Evolutionary conservation across 352 stramenopile genomes (phyloP).

Genomic region (Pythium graminicola): DNA sequence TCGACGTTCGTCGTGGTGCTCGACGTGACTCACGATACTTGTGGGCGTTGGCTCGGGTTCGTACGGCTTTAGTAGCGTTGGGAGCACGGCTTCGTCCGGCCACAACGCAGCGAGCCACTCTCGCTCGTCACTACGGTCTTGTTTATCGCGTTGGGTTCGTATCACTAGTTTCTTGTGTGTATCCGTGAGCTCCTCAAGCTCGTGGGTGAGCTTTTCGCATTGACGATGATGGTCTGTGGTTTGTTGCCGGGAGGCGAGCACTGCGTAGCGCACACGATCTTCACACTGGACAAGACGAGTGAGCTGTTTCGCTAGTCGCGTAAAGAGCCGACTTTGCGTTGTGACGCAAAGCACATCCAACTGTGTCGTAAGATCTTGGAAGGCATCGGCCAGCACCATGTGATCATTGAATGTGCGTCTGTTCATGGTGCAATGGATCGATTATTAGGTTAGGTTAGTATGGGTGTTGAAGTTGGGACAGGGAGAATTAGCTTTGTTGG

Average conservation of each 20-base stretch:
- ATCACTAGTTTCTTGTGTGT: conserved; percentile 20
- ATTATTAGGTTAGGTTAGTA: background rate
- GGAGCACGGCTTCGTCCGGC: conserved; percentile 47
- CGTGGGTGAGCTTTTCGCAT: conserved; percentile 10
- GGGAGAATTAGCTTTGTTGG: background rate
- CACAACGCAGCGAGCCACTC: conserved; percentile 60
- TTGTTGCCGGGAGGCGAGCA: conserved; percentile 4
- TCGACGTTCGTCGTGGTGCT: conserved; percentile 19
- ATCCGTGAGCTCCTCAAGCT: conserved; percentile 19
- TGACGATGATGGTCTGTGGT: background rate
- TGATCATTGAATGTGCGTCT: background rate
- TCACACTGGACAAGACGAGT: conserved; percentile 17
- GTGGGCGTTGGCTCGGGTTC: background rate
- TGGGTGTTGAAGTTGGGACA: conserved; percentile 3
- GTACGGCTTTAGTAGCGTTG: conserved; percentile 45
- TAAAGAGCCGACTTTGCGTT: conserved; percentile 8
- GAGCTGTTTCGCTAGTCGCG: conserved; percentile 6
- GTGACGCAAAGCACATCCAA: conserved; percentile 15
- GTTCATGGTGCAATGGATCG: conserved; percentile 14
- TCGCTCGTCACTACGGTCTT: conserved; percentile 50
- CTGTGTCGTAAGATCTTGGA: conserved; percentile 6
- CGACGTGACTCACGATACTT: conserved; percentile 25
- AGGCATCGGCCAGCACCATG: conserved; percentile 15
- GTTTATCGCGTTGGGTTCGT: conserved; percentile 30
- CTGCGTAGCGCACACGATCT: conserved; percentile 6